These are phyloP conservation scores for Lablab purpureus DNA, from an alignment of 306 rosid genomes.

Conservation along the genomic window DNA sequence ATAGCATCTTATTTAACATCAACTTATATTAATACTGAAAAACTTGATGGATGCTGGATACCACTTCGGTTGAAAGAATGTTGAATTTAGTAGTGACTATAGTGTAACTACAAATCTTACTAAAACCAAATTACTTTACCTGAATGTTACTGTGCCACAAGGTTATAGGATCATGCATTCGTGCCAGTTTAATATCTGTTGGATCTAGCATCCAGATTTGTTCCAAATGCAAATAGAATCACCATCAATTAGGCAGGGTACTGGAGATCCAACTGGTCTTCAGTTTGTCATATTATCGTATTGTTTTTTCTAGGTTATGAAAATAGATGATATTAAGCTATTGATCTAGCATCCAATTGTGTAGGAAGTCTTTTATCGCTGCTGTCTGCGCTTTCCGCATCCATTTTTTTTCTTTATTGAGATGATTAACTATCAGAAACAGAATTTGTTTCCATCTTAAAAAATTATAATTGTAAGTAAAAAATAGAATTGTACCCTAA, in stretches of 20 bases:
- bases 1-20: constrained; percentile 7
- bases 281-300: constrained; percentile 12
- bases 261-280: neutral
- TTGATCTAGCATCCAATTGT: constrained; percentile 1
- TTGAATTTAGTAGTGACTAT: neutral
- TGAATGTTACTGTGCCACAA: neutral
- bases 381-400: constrained; percentile 22
- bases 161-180: neutral
- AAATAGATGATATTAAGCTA: constrained; percentile 8
- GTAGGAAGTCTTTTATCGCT: constrained; percentile 1
- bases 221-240: neutral
- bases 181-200: neutral
- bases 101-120: constrained; percentile 9
- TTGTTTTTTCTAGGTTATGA: constrained; percentile 14
- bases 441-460: neutral
- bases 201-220: constrained; percentile 21
- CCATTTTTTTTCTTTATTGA: constrained; percentile 2
- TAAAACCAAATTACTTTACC: constrained; percentile 5
- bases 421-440: neutral
- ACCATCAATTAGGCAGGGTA: neutral
- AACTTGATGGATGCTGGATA: constrained; percentile 4
- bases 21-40: neutral
- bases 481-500: neutral
- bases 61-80: neutral
- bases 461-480: constrained; percentile 16